Base-by-base conservation (phyloP, 352 stramenopile genomes). In the Phytophthora cactorum region DNA sequence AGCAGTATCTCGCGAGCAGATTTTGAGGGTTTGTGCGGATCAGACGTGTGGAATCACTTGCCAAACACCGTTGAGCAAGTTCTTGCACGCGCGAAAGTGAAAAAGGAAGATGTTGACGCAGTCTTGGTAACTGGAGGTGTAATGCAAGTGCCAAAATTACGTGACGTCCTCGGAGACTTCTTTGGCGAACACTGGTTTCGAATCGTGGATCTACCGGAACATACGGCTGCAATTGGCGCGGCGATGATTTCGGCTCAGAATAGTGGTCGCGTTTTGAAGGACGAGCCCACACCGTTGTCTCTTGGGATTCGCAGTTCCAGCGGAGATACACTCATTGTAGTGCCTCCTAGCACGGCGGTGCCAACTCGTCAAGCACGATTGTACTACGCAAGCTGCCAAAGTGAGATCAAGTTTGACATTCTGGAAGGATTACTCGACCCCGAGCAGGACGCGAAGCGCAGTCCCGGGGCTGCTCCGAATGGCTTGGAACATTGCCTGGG, bases 361-460 rank as follows among this genome's bases (percentile, higher is more conserved):
- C 72, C 74, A 31, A 62, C 66, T 12, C 56, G 55, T 10, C 70
- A 82, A 61, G 46, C 68, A 5, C 56, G 66, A 6, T 1, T 78
- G 10, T 82, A 80, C 58, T 82, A 78, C 41, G 72, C 74, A 15
- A 82, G 28, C 29, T 78, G 64, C 54, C 68, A 79, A 39, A 52
- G 39, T 27, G 67, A 72, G 25, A 67, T 79, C 38, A 25, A 53
- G 3, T 74, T 82, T 36, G 65, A 71, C 49, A 59, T 79, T 9
- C 27, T 82, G 14, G 74, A 79, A 70, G 74, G 63, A 12, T 50
- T 66, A 36, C 10, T 25, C 8, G 53, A 57, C 15, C 52, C 60
- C n/a, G 45, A 63, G 9, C 66, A 68, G 43, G 39, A 58, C 12
- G 10, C 7, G n/a, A 70, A 29, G 58, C 39, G 15, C 32, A 51